Conservation (phyloP, 2,329 filamentous ascomycete species). For the Beauveria brongniartii region DNA sequence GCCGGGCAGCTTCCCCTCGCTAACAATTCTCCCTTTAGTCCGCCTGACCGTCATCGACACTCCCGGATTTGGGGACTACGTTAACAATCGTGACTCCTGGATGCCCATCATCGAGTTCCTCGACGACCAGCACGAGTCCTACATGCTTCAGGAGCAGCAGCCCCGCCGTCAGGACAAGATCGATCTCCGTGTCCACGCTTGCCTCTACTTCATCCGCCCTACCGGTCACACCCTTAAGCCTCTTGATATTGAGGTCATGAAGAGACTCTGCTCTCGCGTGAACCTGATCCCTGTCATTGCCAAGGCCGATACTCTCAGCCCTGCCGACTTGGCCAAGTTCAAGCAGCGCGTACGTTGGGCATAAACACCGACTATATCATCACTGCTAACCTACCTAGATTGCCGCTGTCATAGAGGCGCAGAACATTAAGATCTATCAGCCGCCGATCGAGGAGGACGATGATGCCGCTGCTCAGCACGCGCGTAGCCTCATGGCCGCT, state of each 20-base stretch:
- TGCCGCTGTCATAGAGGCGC: slow-evolving; percentile 88
- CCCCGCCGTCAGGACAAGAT: slow-evolving; percentile 98
- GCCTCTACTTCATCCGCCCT: slow-evolving; percentile 97
- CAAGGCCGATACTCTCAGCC: slow-evolving; percentile 96
- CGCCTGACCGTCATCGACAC: slow-evolving; percentile 98
- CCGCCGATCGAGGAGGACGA: slow-evolving; percentile 97
- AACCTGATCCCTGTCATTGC: slow-evolving; percentile 98
- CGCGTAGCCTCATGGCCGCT: slow-evolving; percentile 85
- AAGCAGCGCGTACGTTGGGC: slow-evolving; percentile 72
- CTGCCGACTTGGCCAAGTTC: slow-evolving; percentile 82
- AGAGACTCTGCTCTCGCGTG: slow-evolving; percentile 93
- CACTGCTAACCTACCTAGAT: slow-evolving; percentile 51
- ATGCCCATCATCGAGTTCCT: slow-evolving; percentile 99
- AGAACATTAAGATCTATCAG: slow-evolving; percentile 99
- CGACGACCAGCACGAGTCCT: slow-evolving; percentile 99
- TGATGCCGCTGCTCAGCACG: slow-evolving; percentile 90
- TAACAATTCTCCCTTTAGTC: slow-evolving; percentile 45
- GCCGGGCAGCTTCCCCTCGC: background rate
- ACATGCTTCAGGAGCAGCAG: slow-evolving; percentile 99
- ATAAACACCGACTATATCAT: background rate
- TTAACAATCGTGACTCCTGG: slow-evolving; percentile 99
- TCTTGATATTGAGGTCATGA: slow-evolving; percentile 99
- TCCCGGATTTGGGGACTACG: slow-evolving; percentile 97
- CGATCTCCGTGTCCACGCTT: slow-evolving; percentile 95
- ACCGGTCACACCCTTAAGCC: slow-evolving; percentile 98